Base-by-base conservation (phyloP, 352 stramenopile species). In the Pythium brachiatum region DNA sequence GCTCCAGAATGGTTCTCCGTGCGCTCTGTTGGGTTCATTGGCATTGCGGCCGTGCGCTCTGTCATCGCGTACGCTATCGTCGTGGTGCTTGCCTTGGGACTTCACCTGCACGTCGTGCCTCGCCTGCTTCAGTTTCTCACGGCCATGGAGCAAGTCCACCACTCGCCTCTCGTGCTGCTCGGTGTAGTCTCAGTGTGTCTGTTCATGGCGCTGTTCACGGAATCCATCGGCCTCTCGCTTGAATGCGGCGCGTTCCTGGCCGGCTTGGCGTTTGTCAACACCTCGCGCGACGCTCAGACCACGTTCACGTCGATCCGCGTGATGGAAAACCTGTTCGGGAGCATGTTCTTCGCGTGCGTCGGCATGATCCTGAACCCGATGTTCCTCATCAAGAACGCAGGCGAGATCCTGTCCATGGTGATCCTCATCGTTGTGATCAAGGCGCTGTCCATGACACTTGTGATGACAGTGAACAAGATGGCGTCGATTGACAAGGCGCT, bases 301-400 rank as follows among this genome's bases (percentile, higher is more conserved):
- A 85, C 85, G 8, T 89, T 94, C 63, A 88, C 78, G 47, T 93
- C 85, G 7, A 94, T 95, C 53, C 84, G 84, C 25, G 84, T 94
- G 64, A 87, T 95, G 70, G 86, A 95, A 64, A 94, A 94, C 56
- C 54, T 95, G 39, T 95, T 95, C 46, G 86, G 86, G 0, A 93
- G 83, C 54, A 94, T 95, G 84, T 95, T 94, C 56, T 95, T 95
- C 56, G 86, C 83, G 46, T 93, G 84, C 26, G 86, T 95, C 20
- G 86, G 86, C 0, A 92, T 95, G 86, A 95, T 95, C 60, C 59
- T 95, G 44, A 83, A 94, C 59, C 86, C 86, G 7, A 81, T 89
- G 52, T 95, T 93, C 60, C 57, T 94, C 21, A 48, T 94, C 41
- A 74, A 76, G 39, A 95, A 95, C 56, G 80, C 80, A 1, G 76